Evolutionary conservation across 1,284 basidiomycete species (phyloP), one percentile per base, ranked within the genome.

Genomic region (Cerrena zonata): DNA sequence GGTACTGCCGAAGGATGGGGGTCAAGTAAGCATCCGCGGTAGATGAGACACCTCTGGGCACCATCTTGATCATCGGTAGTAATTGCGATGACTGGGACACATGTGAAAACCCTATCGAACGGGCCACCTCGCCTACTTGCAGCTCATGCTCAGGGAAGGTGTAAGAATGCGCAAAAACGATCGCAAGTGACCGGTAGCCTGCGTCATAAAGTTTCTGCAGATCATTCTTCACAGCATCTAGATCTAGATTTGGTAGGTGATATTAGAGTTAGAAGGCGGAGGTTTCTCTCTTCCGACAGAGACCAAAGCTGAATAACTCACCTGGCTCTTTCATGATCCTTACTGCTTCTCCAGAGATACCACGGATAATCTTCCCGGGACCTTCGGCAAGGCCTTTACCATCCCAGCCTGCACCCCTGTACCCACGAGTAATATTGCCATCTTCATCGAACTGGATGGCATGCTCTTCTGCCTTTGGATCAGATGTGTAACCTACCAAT

Each of bases 11-110:
- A 30, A 97, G 70, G 44, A 96, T 89, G 1, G 94, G 95, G 0
- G 94, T 97, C 25, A 98, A 81, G 66, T 99, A 99, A 1, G 95
- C 96, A 61, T 99, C 95, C 0, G 94, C 95, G 0, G 93, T 96
- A 0, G 91, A 86, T 0, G 91, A 94, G 2, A 90, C 85, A 0
- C 93, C 95, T 4, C 95, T 86, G 0, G 93, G 88, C 3, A 97
- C 91, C 78, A 96, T 89, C 68, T 91, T 91, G 71, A 96, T 94
- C 91, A 95, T 94, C 2, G 95, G 90, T 49, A 94, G 80, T 5
- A 97, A 78, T 56, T 87, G 82, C 1, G 90, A 87, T 0, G 92
- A 95, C 57, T 92, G 82, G 4, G 92, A 95, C 57, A 98, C 81
- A 51, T 96, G 91, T 2, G 73, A 74, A 68, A 97, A 98, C 15